Base-by-base conservation (phyloP, 805 yeast species). In the Starmerella asiatica region DNA sequence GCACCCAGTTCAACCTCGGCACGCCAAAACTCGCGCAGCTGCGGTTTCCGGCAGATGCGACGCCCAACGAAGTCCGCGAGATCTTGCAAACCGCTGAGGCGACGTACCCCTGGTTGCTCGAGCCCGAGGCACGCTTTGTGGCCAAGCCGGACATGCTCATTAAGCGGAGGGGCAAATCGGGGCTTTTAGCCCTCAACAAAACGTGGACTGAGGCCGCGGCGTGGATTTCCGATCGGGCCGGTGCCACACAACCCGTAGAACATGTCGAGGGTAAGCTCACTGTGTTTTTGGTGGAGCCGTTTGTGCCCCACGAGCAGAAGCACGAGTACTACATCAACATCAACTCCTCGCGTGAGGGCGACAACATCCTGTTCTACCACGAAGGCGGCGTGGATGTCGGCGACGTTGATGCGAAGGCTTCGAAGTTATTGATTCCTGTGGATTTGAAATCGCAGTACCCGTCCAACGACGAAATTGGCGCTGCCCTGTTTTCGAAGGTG, bases 361-460 rank as follows among this genome's bases (percentile, higher is more conserved):
- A 64, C 58, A 60, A 64, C 64, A 64, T 64, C 39, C 58, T 65
- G 45, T 64, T 64, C 53, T 64, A 64, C 57, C 67, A 64, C 53
- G 69, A 65, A 54, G 69, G 69, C 32, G 69, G 69, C 48, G 69
- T 64, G 31, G 69, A 64, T 39, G 69, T 64, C 21, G 69, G 69
- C 23, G 69, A 64, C 39, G 69, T 64, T 28, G 69, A 64, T 43
- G 57, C 69, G 44, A 64, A 64, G 59, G 69, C 69, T 29, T 50
- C 64, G 21, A 61, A 61, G 57, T 45, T 64, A 30, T 50, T 63
- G 46, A 60, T 64, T 39, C 68, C 69, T 17, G 66, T 64, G 29
- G 69, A 65, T 48, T 54, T 65, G 35, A 56, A 56, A 43, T 50
- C 49, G 37, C 56, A 54, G 40, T 64, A 64, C 54, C 69, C 69